phyloP scores from a whole-genome alignment of 1,284 basidiomycete genomes.

The Pisolithus thermaeus region DNA sequence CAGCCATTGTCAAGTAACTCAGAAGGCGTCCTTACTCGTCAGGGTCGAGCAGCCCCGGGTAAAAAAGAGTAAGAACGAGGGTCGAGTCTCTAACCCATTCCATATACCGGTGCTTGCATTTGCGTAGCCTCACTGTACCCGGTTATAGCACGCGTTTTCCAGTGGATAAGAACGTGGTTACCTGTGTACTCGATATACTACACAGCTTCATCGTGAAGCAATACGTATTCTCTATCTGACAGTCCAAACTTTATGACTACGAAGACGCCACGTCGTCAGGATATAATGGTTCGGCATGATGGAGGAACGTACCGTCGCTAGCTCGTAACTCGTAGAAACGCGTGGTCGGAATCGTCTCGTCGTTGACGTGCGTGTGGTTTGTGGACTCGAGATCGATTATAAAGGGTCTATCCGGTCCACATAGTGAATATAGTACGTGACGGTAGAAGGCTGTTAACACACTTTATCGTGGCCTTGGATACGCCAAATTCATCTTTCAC shows the following conservation, averaged over 20 bases:
- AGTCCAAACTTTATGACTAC: slow-evolving; percentile 90
- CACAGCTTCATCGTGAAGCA: slow-evolving; percentile 74
- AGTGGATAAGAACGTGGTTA: too few relatives aligned
- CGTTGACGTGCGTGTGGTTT: slow-evolving; percentile 92
- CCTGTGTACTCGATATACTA: slow-evolving; percentile 21
- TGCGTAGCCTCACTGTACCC: too few relatives aligned
- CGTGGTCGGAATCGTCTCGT: slow-evolving; percentile 75
- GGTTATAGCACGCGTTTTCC: too few relatives aligned
- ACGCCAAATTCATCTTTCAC: slow-evolving; percentile 88
- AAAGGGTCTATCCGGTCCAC: slow-evolving; percentile 62
- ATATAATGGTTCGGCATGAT: neutral
- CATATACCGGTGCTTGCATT: too few relatives aligned
- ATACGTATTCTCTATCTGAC: slow-evolving; percentile 83
- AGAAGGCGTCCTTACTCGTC: too few relatives aligned
- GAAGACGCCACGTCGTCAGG: slow-evolving; percentile 3
- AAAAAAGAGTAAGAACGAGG: too few relatives aligned
- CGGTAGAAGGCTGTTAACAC: slow-evolving; percentile 24
- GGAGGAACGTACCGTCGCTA: slow-evolving; percentile 66
- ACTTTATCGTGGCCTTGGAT: slow-evolving; percentile 77
- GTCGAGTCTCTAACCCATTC: too few relatives aligned
- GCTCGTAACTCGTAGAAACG: slow-evolving; percentile 88
- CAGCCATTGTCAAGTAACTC: too few relatives aligned
- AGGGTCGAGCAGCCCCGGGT: too few relatives aligned
- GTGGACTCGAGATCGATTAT: slow-evolving; percentile 97
- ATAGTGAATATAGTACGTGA: slow-evolving; percentile 7